Evolutionary conservation across 2,329 filamentous ascomycete species (phyloP), one percentile per base, ranked within the genome.

Genomic region (Ascocoryne sarcoides): DNA sequence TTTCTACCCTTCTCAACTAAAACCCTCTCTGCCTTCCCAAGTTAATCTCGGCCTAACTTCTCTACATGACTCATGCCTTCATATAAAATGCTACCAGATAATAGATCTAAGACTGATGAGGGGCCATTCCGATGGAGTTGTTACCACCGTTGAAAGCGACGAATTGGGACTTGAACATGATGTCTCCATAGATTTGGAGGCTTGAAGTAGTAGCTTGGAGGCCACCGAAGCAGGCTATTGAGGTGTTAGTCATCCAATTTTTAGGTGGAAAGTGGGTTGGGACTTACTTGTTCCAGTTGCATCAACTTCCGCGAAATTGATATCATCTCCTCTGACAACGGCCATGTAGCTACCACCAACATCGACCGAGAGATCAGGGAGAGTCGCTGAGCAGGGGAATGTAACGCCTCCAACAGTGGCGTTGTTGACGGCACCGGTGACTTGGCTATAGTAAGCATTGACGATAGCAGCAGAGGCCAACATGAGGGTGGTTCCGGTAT

Each of bases 211-310:
- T 75, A 21, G 71, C 68, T 63, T 85, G 81, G 14, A 85, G 62
- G 50, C 79, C 80, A 44, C 79, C 81, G 50, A 81, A 84, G 65
- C 81, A 85, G 40, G 66, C 69, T 72, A 41, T 35, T 37, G 35
- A 10, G 30, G 37, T n/a, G 9, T 37, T 19, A 32, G 44, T 38
- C 36, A 47, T 17, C 35, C 10, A n/a, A 16, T 36, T 20, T 10
- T 32, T 15, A 23, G 4, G 5, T 12, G 15, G 1, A 15, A 12
- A 31, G n/a, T 14, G 8, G 14, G 10, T 26, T 26, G 12, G 29
- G 23, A 66, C 71, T 64, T 64, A 74, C 71, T 74, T 31, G 67
- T 66, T 37, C 64, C 64, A 37, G 51, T 39, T 14, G 23, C 36
- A 34, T 67, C 62, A 8, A 76, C 62, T 19, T 62, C 51, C 2